Evolutionary conservation across 2,329 filamentous ascomycete species (phyloP), one percentile per base, ranked within the genome.

Genomic region (Alternaria alternata): DNA sequence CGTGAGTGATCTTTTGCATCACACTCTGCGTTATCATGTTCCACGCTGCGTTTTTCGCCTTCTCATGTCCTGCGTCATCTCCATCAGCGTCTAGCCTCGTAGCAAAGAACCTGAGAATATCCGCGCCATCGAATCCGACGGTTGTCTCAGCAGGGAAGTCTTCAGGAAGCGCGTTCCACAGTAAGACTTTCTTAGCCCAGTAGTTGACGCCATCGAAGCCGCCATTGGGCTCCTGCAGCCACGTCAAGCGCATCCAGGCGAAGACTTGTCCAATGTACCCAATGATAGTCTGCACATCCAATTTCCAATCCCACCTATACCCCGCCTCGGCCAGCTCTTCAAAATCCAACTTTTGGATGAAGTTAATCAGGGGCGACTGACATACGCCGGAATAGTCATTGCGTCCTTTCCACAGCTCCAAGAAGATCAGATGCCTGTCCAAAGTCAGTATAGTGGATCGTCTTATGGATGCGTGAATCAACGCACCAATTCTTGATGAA

Each of bases 401-500:
- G 14, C 56, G 63, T n/a, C 57, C 66, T 49, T 71, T 61, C 69
- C 69, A 73, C 3, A 74, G 51, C 49, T 73, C 55, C n/a, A 71
- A 36, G 59, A 74, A 73, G 39, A 74, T 64, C 2, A 64, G 59
- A 32, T 74, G 71, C 70, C 69, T 70, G 34, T 28, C 1, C 20
- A 30, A 39, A 18, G 46, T 62, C 28, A 66, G 42, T 47, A 7
- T 26, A 20, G 2, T 16, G 18, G 53, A 51, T 16, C n/a, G n/a
- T 18, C 42, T 28, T 18, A 26, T 2, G 7, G 24, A 26, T 7
- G 24, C 24, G 2, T 14, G 11, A 16, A 2, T 81, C 75, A 81
- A 81, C 83, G 81, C 76, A 81, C 81, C 83, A 57, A 70, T 74
- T 67, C 63, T 78, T 80, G 56, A 84, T 80, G 59, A 84, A 83